A percentile compares a stretch with the other conserved stretches of the same genome.
phyloP scores from a whole-genome alignment of 441 rosid genomes.

The Croton laevigatus region DNA sequence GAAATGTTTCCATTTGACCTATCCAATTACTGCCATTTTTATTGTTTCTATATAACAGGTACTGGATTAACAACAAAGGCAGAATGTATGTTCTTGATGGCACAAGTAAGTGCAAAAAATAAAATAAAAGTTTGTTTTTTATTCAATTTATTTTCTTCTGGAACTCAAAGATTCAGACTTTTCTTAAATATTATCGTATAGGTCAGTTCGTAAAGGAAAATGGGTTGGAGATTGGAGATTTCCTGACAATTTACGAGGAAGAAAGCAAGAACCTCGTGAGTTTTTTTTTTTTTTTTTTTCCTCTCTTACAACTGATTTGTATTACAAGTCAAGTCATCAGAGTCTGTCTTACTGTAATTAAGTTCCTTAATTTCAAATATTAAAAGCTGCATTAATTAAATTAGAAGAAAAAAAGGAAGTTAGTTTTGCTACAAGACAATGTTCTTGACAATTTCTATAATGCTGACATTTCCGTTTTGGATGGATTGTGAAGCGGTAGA shows the following conservation, averaged over 20 bases:
- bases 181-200: constrained; percentile 20
- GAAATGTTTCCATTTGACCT: not conserved
- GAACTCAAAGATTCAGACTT: not conserved
- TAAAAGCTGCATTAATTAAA: constrained; percentile 13
- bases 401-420: constrained; percentile 23
- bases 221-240: constrained; percentile 53
- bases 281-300: constrained; percentile 21
- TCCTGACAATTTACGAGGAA: constrained; percentile 66
- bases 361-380: constrained; percentile 9
- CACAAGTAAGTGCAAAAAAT: constrained; percentile 42
- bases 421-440: constrained; percentile 47
- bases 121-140: not conserved
- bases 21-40: not conserved
- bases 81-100: constrained; percentile 87
- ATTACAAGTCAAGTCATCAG: not conserved
- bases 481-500: constrained; percentile 18
- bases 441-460: constrained; percentile 19
- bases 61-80: constrained; percentile 74
- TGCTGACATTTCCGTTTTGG: constrained; percentile 25
- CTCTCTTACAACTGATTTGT: too few relatives aligned
- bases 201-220: constrained; percentile 65
- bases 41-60: constrained; percentile 44
- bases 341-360: not conserved
- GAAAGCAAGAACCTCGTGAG: constrained; percentile 78
- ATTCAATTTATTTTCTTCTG: not conserved